A percentile compares a stretch with the other conserved stretches of the same genome.
Evolutionary conservation across 768 basidiomycete species (phyloP).

Genomic region (Cystobasidium onofrii): DNA sequence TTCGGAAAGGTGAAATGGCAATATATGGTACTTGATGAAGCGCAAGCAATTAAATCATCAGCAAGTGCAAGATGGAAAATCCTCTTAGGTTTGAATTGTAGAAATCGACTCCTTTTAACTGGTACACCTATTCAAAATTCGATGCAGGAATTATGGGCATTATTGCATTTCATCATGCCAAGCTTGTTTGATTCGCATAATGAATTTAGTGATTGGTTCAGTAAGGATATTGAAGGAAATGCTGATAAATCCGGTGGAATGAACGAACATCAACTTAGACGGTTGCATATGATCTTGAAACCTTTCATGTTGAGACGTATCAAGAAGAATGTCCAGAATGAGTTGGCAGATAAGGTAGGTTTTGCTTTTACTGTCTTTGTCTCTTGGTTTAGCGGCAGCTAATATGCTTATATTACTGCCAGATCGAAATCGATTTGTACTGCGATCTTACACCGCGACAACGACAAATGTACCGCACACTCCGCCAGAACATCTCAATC

Average conservation of each 20-base stretch:
- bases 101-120: constrained; percentile 86
- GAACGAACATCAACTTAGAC: constrained; percentile 87
- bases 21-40: constrained; percentile 99
- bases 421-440: constrained; percentile 95
- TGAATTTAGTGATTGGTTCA: constrained; percentile 99
- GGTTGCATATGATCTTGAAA: constrained; percentile 96
- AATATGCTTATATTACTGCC: neutral
- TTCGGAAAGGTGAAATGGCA: constrained; percentile 98
- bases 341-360: constrained; percentile 91
- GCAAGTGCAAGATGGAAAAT: constrained; percentile 96
- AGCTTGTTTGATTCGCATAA: constrained; percentile 97
- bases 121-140: constrained; percentile 99
- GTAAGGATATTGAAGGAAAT: constrained; percentile 95
- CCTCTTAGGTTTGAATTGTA: constrained; percentile 84
- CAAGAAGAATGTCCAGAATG: constrained; percentile 98
- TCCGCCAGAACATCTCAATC: constrained; percentile 87
- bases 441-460: constrained; percentile 91
- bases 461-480: constrained; percentile 74
- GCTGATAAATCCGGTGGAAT: constrained; percentile 73
- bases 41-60: constrained; percentile 98
- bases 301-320: constrained; percentile 98
- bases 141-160: constrained; percentile 99
- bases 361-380: no score
- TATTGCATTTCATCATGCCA: constrained; percentile 99
- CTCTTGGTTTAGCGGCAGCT: neutral